Evolutionary conservation across 257 asterid species (phyloP).

Genomic region (Lavandula angustifolia): DNA sequence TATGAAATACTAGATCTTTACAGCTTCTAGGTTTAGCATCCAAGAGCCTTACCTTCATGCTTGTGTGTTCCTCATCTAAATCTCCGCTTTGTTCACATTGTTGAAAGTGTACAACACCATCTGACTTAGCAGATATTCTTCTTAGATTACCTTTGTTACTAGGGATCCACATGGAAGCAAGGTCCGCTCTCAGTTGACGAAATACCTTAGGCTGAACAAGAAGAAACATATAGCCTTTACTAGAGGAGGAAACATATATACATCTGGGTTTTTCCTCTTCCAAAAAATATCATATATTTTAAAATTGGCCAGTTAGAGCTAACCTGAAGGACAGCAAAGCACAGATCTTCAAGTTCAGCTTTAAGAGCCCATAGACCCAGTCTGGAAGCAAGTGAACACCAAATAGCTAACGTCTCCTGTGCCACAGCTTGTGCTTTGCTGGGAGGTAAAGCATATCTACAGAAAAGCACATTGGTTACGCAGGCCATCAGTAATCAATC

Average conservation of each 20-base stretch:
- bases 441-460: slow-evolving; percentile 83
- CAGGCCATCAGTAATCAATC: slow-evolving; percentile 11
- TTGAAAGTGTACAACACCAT: slow-evolving; percentile 38
- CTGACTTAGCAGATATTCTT: slow-evolving; percentile 54
- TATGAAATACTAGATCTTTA: neutral
- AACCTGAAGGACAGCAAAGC: slow-evolving; percentile 97
- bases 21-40: slow-evolving; percentile 23
- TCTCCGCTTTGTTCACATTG: slow-evolving; percentile 55
- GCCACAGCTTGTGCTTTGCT: slow-evolving; percentile 95
- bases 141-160: slow-evolving; percentile 53
- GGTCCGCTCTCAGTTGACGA: slow-evolving; percentile 77
- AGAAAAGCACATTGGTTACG: slow-evolving; percentile 23
- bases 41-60: slow-evolving; percentile 64
- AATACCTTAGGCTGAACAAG: slow-evolving; percentile 77
- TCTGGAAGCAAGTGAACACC: slow-evolving; percentile 99
- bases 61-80: slow-evolving; percentile 54
- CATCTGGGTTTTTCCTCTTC: slow-evolving; percentile 15
- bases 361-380: slow-evolving; percentile 95
- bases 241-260: slow-evolving; percentile 12
- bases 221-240: slow-evolving; percentile 29
- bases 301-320: slow-evolving; percentile 28
- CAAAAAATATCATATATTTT: slow-evolving; percentile 12
- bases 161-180: slow-evolving; percentile 89
- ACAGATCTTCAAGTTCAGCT: slow-evolving; percentile 98
- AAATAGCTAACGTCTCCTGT: slow-evolving; percentile 88